Evolutionary conservation across 345 rosid genomes (phyloP), one percentile per base, ranked within the genome.

Genomic region (Hibiscus trionum): DNA sequence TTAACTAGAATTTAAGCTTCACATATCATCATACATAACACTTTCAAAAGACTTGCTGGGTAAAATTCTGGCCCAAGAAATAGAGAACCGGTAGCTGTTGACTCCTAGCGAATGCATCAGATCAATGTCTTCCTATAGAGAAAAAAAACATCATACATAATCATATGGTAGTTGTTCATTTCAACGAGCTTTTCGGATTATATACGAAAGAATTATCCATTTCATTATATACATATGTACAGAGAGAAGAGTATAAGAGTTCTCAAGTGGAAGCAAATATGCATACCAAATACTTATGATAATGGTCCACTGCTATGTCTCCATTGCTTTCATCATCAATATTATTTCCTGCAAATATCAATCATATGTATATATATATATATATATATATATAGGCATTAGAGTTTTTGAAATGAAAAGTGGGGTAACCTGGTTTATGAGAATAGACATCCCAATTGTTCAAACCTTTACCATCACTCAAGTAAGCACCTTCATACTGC

Each of bases 41-140:
- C 7, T n/a, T 1, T 21, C 16, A 31, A 57, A n/a, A 55, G 27
- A 58, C 91, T 82, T 75, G 90, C 98, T 81, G 5, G 98, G 93
- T 73, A 93, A 81, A 69, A 90, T 64, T 80, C 96, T 80, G 7
- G 96, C 85, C 98, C 96, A 88, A 46, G 98, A 89, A 66, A 90
- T 85, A 11, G 96, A 90, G 77, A 93, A 88, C 19, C 93, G 80
- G 49, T 88, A 90, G 82, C 90, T 86, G 71, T 85, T 80, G 62
- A 84, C 87, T 47, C 94, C 93, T n/a, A 93, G 81, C 37, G 69
- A 64, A 9, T 72, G 75, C 96, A 88, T 90, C 44, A 87, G 80
- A 53, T 82, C 80, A 61, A 86, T 67, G 64, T 90, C 97, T 61
- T 87, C 89, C 94, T 90, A 83, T 50, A 80, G 35, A 33, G 35